Percentiles rank a stretch among this genome's conserved stretches.
These are phyloP conservation scores for Secale cereale DNA, from an alignment of 176 grass and related monocot species.

Conservation along the genomic window DNA sequence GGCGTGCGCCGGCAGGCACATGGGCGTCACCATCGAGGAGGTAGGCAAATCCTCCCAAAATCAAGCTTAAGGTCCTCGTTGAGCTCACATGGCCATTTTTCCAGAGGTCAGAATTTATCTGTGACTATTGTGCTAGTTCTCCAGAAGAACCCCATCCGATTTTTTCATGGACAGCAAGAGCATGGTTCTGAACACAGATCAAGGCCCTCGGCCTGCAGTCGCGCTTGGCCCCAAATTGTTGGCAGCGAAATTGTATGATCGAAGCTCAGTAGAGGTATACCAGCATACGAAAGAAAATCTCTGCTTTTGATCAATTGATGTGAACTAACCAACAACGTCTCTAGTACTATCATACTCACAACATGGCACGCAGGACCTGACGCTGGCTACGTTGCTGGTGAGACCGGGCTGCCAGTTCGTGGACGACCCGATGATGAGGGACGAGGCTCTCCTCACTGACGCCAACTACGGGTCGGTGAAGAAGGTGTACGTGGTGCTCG, in stretches of 20 bases:
- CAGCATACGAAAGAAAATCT: too few relatives aligned
- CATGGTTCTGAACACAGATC: background rate
- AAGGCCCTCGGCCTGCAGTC: background rate
- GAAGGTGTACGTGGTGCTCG: conserved; percentile 40
- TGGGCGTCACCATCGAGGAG: too few relatives aligned
- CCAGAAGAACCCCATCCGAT: background rate
- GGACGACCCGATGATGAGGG: conserved; percentile 33
- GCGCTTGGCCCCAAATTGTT: conserved; percentile 27
- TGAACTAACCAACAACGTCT: too few relatives aligned
- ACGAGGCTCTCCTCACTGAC: conserved; percentile 26
- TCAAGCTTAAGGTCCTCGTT: too few relatives aligned
- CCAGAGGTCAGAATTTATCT: background rate
- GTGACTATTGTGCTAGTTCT: background rate
- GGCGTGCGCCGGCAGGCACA: too few relatives aligned
- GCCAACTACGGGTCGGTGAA: conserved; percentile 45
- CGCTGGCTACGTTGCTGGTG: conserved; percentile 38
- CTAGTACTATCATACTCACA: background rate
- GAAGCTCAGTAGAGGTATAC: conserved; percentile 25
- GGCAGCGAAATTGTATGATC: conserved; percentile 31
- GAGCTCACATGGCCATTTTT: too few relatives aligned
- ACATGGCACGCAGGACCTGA: conserved; percentile 30
- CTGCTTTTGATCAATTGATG: too few relatives aligned
- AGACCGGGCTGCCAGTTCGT: conserved; percentile 34
- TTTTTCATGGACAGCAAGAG: conserved; percentile 45
- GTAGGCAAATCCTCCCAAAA: too few relatives aligned